Evolutionary conservation across 768 basidiomycete species (phyloP).

Genomic region (Russula lepida): DNA sequence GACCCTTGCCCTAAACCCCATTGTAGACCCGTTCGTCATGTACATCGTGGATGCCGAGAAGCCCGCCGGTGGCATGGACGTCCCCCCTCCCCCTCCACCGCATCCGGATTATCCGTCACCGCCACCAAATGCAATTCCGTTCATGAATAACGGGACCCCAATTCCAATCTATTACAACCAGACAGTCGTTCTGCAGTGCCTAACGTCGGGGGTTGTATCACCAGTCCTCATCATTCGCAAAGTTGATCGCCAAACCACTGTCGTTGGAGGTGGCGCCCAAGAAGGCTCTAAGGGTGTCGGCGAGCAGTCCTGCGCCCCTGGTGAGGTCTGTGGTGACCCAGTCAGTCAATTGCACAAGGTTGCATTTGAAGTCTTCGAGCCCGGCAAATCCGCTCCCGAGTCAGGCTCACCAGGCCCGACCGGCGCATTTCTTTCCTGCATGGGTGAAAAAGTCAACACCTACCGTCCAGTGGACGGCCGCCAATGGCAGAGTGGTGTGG

Average conservation of each 20-base stretch:
- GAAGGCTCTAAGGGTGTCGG: constrained; percentile 81
- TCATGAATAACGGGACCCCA: constrained; percentile 73
- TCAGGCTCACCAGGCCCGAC: constrained; percentile 69
- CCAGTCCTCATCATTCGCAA: constrained; percentile 92
- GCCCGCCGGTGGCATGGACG: constrained; percentile 67
- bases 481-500: constrained; percentile 43
- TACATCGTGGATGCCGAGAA: constrained; percentile 94
- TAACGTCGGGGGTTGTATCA: constrained; percentile 88
- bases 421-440: constrained; percentile 81
- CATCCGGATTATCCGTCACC: constrained; percentile 88
- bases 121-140: constrained; percentile 83
- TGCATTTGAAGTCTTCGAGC: constrained; percentile 84
- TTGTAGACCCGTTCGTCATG: constrained; percentile 83
- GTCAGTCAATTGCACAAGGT: constrained; percentile 96
- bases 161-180: constrained; percentile 96
- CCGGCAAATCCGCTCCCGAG: constrained; percentile 58
- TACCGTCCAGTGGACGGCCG: constrained; percentile 79
- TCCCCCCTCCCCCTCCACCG: constrained; percentile 71
- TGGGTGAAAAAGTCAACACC: constrained; percentile 90
- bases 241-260: constrained; percentile 83
- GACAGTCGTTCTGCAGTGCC: constrained; percentile 88
- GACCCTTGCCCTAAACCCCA: constrained; percentile 2
- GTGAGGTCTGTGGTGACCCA: constrained; percentile 88
- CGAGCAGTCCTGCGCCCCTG: constrained; percentile 72
- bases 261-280: constrained; percentile 83